These are phyloP conservation scores for Magnaporthales sp. DNA, from an alignment of 2,329 filamentous ascomycete genomes.

Conservation along the genomic window DNA sequence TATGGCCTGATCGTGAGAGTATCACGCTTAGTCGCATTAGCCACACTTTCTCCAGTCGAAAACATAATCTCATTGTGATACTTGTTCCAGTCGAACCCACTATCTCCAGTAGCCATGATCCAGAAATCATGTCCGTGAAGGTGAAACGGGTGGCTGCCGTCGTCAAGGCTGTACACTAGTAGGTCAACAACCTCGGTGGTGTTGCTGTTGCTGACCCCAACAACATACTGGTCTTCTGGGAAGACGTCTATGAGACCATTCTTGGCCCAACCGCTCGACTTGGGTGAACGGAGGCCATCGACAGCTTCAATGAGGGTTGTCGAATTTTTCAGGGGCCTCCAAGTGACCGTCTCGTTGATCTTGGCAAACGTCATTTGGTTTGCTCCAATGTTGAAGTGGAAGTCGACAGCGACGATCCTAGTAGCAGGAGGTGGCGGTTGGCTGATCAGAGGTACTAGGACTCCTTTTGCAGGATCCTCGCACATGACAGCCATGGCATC, in stretches of 20 bases:
- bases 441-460: constrained; percentile 4
- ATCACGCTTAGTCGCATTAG: constrained; percentile 1
- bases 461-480: constrained; percentile 6
- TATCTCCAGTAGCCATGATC: constrained; percentile 8
- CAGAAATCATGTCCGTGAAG: constrained; percentile 42
- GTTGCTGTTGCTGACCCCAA: constrained; percentile 31
- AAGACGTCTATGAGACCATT: constrained; percentile 5
- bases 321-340: constrained; percentile 8
- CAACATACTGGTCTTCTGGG: constrained; percentile 7
- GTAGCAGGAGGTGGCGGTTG: constrained; percentile 7
- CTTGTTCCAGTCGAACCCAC: constrained; percentile 8
- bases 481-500: constrained; percentile 6
- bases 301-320: constrained; percentile 7
- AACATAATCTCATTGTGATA: constrained; percentile 7
- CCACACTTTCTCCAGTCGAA: not conserved
- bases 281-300: not conserved
- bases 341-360: constrained; percentile 9
- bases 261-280: not conserved
- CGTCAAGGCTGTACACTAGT: constrained; percentile 24
- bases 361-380: constrained; percentile 9
- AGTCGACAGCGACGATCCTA: constrained; percentile 7
- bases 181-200: constrained; percentile 39
- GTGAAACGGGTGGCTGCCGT: constrained; percentile 39
- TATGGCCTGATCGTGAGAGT: constrained; percentile 4
- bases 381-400: constrained; percentile 9